These are phyloP conservation scores for Falciphora oryzae DNA, from an alignment of 2,329 filamentous ascomycete genomes.

Conservation along the genomic window DNA sequence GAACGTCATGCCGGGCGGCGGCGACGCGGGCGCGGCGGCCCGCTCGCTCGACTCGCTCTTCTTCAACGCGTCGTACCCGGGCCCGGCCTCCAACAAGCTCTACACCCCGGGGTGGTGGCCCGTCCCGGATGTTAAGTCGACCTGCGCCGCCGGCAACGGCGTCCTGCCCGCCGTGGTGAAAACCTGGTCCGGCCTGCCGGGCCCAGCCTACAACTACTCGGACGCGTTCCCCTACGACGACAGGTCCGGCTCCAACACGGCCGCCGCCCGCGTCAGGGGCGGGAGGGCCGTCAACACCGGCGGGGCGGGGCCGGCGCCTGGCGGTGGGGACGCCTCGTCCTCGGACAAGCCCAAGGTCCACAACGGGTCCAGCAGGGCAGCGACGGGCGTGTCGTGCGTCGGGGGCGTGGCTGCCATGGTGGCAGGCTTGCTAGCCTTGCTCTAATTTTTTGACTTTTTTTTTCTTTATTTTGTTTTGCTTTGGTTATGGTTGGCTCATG, in stretches of 20 bases:
- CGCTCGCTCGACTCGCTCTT: not conserved
- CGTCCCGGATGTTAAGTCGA: conserved; percentile 13
- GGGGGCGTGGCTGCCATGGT: not conserved
- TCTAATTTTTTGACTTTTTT: not conserved
- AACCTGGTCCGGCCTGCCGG: conserved; percentile 12
- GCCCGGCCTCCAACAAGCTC: conserved; percentile 9
- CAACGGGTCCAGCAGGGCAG: not conserved
- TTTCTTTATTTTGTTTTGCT: not conserved
- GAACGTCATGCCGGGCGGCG: conserved; percentile 7
- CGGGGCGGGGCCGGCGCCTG: not conserved
- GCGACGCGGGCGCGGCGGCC: not conserved
- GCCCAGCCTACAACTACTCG: conserved; percentile 16
- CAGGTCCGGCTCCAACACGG: conserved; percentile 35
- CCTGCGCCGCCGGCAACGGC: conserved; percentile 14
- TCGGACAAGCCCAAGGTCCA: not conserved
- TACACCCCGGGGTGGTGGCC: conserved; percentile 24
- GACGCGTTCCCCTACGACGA: conserved; percentile 35
- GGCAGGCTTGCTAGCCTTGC: not conserved
- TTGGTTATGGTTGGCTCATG: not conserved
- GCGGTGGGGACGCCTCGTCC: not conserved
- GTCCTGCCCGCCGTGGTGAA: conserved; percentile 13
- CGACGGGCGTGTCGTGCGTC: not conserved
- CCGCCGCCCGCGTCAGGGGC: conserved; percentile 2
- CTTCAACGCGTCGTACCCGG: conserved; percentile 12
- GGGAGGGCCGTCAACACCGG: not conserved